Percentiles rank a stretch among this genome's conserved stretches.
Conservation (phyloP, 1,284 basidiomycete genomes). For the Apiotrichum domesticum region DNA sequence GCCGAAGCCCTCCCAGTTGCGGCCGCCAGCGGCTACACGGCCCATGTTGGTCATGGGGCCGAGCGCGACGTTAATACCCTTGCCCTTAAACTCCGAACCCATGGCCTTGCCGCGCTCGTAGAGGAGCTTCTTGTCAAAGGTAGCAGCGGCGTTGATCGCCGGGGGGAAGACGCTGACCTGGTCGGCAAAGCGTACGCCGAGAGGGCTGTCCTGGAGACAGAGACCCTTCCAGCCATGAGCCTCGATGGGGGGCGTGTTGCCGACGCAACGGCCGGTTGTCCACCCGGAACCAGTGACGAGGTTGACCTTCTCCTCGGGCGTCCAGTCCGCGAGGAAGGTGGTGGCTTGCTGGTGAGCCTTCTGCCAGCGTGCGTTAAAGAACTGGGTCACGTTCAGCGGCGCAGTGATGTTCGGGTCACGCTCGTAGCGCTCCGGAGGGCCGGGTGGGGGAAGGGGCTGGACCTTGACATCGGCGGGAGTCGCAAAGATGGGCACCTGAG, state of each 20-base stretch:
- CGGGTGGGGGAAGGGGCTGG: background rate
- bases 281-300: constrained; percentile 49
- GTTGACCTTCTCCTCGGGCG: constrained; percentile 49
- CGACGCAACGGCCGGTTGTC: constrained; percentile 54
- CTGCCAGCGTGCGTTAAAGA: constrained; percentile 21
- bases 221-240: constrained; percentile 61
- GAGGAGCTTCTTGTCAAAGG: constrained; percentile 67
- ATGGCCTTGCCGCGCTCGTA: constrained; percentile 66
- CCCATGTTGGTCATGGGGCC: constrained; percentile 52
- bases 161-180: constrained; percentile 63
- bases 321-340: constrained; percentile 42
- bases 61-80: constrained; percentile 69
- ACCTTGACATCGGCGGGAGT: background rate
- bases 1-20: constrained; percentile 83
- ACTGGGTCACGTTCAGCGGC: constrained; percentile 13
- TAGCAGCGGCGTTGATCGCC: constrained; percentile 65
- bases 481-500: background rate
- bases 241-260: constrained; percentile 60
- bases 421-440: background rate
- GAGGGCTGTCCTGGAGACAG: constrained; percentile 53
- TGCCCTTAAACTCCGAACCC: constrained; percentile 69
- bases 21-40: constrained; percentile 59
- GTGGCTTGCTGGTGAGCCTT: constrained; percentile 39
- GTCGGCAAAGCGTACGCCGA: constrained; percentile 39
- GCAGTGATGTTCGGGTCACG: constrained; percentile 10